phyloP scores from a whole-genome alignment of 768 basidiomycete genomes.

The Mycena albidolilacea region DNA sequence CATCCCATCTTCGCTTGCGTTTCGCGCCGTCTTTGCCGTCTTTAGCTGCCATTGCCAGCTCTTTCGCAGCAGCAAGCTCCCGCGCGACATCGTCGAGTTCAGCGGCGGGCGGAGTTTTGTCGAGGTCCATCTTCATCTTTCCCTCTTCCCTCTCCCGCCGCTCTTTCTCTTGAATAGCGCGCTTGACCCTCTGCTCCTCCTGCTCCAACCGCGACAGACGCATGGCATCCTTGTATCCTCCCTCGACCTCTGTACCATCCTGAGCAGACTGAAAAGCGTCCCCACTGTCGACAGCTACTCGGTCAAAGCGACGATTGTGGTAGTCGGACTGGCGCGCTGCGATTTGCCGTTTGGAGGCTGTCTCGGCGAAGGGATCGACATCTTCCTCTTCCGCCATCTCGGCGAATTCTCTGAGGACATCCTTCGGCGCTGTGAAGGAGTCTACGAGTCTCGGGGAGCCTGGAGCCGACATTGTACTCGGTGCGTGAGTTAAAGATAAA shows the following conservation, averaged over 20 bases:
- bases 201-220: conserved; percentile 90
- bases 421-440: conserved; percentile 94
- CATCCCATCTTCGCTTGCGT: conserved; percentile 89
- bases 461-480: conserved; percentile 67
- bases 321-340: conserved; percentile 95
- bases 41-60: conserved; percentile 51
- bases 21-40: conserved; percentile 66
- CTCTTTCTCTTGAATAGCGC: conserved; percentile 92
- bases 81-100: conserved; percentile 82
- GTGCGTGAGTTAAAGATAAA: not conserved
- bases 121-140: conserved; percentile 87
- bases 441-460: conserved; percentile 83
- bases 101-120: conserved; percentile 91
- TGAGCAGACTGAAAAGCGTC: conserved; percentile 82
- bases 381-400: conserved; percentile 95
- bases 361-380: conserved; percentile 92
- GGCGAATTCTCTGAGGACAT: conserved; percentile 93
- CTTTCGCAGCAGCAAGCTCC: conserved; percentile 73
- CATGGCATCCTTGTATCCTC: conserved; percentile 98
- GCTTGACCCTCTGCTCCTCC: conserved; percentile 88
- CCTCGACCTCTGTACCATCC: conserved; percentile 81
- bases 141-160: conserved; percentile 81
- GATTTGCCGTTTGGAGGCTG: conserved; percentile 93
- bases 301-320: conserved; percentile 91
- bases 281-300: conserved; percentile 84